Evolutionary conservation across 257 asterid genomes (phyloP).

Genomic region (Forsythia suspensa): DNA sequence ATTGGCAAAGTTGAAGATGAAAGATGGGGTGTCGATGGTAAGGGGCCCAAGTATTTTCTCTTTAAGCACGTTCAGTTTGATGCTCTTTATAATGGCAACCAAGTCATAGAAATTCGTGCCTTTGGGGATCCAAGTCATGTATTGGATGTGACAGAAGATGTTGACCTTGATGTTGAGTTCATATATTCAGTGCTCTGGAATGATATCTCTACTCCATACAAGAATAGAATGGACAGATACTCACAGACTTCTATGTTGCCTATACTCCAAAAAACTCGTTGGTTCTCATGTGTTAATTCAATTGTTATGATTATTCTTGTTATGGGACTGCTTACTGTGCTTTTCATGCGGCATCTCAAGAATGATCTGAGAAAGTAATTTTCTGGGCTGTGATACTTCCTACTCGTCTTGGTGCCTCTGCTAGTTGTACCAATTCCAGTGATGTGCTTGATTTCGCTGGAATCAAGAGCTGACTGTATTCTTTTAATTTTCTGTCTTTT

Average conservation of each 20-base stretch:
- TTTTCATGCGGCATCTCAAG: conserved; percentile 65
- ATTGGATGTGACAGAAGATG: conserved; percentile 65
- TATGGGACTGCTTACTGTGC: conserved; percentile 54
- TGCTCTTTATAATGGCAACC: conserved; percentile 64
- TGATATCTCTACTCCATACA: conserved; percentile 41
- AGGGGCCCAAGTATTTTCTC: conserved; percentile 55
- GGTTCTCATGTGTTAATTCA: conserved; percentile 74
- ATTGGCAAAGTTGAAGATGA: conserved; percentile 80
- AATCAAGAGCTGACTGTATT: conserved; percentile 1
- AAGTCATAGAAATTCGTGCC: conserved; percentile 71
- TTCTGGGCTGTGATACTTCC: conserved; percentile 26
- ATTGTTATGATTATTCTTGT: conserved; percentile 56
- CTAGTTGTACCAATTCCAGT: conserved; percentile 4
- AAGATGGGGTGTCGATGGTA: conserved; percentile 41
- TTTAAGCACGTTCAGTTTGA: conserved; percentile 72
- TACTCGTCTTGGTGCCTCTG: conserved; percentile 11
- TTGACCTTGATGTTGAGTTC: conserved; percentile 50
- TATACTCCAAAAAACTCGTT: conserved; percentile 55
- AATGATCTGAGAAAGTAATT: conserved; percentile 78
- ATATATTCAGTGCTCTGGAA: conserved; percentile 74
- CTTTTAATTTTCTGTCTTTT: conserved; percentile 14
- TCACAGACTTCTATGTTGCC: conserved; percentile 54
- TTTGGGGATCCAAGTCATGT: conserved; percentile 69
- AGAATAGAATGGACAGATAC: conserved; percentile 69
- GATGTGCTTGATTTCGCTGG: conserved; percentile 10